Evolutionary conservation across 179 eudicot genomes (phyloP).

Genomic region (Amaranthus tricolor): DNA sequence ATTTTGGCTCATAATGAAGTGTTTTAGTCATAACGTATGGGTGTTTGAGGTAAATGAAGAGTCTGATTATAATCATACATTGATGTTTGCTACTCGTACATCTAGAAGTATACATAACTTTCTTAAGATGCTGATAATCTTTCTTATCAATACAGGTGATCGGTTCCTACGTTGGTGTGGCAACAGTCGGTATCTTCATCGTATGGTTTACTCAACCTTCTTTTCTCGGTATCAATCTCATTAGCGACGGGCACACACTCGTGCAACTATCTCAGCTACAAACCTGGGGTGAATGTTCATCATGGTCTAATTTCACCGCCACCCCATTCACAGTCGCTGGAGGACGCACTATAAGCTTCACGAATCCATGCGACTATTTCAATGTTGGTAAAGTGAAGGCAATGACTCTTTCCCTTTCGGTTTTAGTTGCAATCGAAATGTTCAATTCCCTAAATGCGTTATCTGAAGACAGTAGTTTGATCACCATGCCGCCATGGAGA

Average conservation of each 20-base stretch:
- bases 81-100: no score
- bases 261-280: conserved; percentile 58
- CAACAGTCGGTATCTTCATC: conserved; percentile 84
- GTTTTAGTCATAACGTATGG: no score
- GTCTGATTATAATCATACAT: no score
- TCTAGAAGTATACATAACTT: not conserved
- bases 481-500: conserved; percentile 87
- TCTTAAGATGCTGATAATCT: not conserved
- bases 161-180: conserved; percentile 80
- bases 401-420: conserved; percentile 84
- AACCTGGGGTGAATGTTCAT: conserved; percentile 80
- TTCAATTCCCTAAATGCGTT: conserved; percentile 86
- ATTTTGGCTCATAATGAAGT: no score
- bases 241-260: conserved; percentile 71
- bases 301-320: conserved; percentile 80
- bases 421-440: conserved; percentile 87
- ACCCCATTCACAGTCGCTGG: conserved; percentile 62
- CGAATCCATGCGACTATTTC: conserved; percentile 83
- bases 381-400: conserved; percentile 79
- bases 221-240: conserved; percentile 63
- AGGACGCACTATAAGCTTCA: conserved; percentile 42
- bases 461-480: conserved; percentile 75
- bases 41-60: no score
- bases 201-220: conserved; percentile 87
- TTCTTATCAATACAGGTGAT: conserved; percentile 52